Evolutionary conservation across 2,329 filamentous ascomycete species (phyloP).

Genomic region (Curvularia verruculosa): DNA sequence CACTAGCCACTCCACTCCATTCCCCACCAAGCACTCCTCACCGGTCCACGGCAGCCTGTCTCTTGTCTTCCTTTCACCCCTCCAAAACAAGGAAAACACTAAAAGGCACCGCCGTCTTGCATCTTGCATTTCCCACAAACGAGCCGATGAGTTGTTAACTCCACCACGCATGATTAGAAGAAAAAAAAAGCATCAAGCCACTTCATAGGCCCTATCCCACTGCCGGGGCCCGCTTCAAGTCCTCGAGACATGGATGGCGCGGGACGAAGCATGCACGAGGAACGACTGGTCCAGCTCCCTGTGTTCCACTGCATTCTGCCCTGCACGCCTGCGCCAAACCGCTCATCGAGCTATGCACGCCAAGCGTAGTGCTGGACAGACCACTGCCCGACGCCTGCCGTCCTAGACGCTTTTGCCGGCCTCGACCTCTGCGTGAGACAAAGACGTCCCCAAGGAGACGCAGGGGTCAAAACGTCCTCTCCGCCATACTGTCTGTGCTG

Average conservation of each 20-base stretch:
- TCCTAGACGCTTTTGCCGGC: slow-evolving; percentile 2
- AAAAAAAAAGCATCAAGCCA: slow-evolving; percentile 1
- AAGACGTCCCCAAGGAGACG: neutral
- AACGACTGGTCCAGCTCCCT: slow-evolving; percentile 17
- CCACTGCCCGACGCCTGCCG: neutral
- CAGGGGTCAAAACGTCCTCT: slow-evolving; percentile 2
- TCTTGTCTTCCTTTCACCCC: neutral
- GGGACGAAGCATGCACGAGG: slow-evolving; percentile 19
- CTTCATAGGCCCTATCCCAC: slow-evolving; percentile 9
- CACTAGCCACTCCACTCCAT: neutral
- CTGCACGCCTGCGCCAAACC: slow-evolving; percentile 9
- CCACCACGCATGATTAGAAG: slow-evolving; percentile 7
- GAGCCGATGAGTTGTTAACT: slow-evolving; percentile 16
- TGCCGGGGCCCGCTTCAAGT: slow-evolving; percentile 9
- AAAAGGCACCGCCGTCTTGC: neutral
- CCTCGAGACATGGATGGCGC: slow-evolving; percentile 16
- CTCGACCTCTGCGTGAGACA: neutral
- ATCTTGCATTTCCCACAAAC: neutral
- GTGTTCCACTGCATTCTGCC: slow-evolving; percentile 11
- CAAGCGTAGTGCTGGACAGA: neutral
- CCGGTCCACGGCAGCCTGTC: slow-evolving; percentile 2
- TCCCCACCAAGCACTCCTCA: neutral
- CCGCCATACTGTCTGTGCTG: neutral
- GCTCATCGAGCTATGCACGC: neutral
- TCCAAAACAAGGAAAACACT: neutral